phyloP scores from a whole-genome alignment of 495 filamentous ascomycete genomes.

The Tricharina praecox region DNA sequence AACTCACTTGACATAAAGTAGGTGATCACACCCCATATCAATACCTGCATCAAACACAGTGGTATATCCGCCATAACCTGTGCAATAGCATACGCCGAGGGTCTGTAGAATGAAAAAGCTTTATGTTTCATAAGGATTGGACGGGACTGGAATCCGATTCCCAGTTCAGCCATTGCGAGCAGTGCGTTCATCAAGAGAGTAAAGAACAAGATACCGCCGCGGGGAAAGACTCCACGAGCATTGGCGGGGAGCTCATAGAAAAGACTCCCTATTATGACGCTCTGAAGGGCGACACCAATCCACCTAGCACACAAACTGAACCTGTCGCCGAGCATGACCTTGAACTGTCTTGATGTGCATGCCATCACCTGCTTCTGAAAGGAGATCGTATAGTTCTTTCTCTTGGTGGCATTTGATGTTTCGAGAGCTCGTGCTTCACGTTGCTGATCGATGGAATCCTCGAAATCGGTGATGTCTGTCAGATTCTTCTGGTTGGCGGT shows the following conservation, averaged over 20 bases:
- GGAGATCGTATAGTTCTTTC: slow-evolving; percentile 51
- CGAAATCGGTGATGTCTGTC: slow-evolving; percentile 36
- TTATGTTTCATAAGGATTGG: slow-evolving; percentile 73
- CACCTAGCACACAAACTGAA: slow-evolving; percentile 38
- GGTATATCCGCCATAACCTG: slow-evolving; percentile 63
- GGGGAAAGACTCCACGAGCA: slow-evolving; percentile 36
- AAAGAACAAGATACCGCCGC: slow-evolving; percentile 51
- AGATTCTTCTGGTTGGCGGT: slow-evolving; percentile 27
- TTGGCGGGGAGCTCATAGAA: slow-evolving; percentile 55
- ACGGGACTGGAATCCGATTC: slow-evolving; percentile 47
- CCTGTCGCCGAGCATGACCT: slow-evolving; percentile 47
- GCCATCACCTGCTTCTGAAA: slow-evolving; percentile 51
- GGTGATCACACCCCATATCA: slow-evolving; percentile 56
- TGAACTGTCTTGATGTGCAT: slow-evolving; percentile 49
- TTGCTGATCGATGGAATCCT: slow-evolving; percentile 34
- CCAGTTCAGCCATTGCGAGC: slow-evolving; percentile 60
- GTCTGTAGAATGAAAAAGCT: slow-evolving; percentile 69
- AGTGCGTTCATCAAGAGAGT: slow-evolving; percentile 67
- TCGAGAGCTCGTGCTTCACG: slow-evolving; percentile 33
- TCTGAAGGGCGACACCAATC: slow-evolving; percentile 50
- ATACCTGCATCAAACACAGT: slow-evolving; percentile 49
- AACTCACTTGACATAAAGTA: slow-evolving; percentile 48
- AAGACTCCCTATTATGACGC: slow-evolving; percentile 57
- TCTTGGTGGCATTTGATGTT: slow-evolving; percentile 34
- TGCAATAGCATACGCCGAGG: slow-evolving; percentile 60